Percentiles rank a stretch among this genome's conserved stretches.
Evolutionary conservation across 495 filamentous ascomycete species (phyloP).

Genomic region (Clavariopsis aquatica): DNA sequence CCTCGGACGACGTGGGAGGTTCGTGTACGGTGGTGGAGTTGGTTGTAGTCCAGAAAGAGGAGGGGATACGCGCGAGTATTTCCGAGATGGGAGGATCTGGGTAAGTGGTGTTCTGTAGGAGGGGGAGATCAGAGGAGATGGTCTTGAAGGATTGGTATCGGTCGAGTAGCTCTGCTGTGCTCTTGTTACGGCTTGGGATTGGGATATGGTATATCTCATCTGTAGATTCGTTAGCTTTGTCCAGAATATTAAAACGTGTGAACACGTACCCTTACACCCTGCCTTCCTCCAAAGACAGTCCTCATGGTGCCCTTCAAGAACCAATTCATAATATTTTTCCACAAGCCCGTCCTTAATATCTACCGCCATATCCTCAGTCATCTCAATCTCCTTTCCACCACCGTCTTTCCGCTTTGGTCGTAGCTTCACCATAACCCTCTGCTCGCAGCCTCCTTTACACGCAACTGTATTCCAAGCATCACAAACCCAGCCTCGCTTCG

Average conservation of each 20-base stretch:
- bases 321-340: conserved; percentile 69
- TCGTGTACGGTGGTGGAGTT: conserved; percentile 35
- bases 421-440: conserved; percentile 77
- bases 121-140: conserved; percentile 31
- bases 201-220: conserved; percentile 48
- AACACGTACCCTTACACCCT: conserved; percentile 73
- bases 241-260: neutral
- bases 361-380: conserved; percentile 61
- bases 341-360: conserved; percentile 64
- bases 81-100: conserved; percentile 11
- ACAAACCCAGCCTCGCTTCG: conserved; percentile 90
- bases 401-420: conserved; percentile 32
- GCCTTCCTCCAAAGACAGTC: conserved; percentile 82
- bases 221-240: conserved; percentile 1
- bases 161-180: conserved; percentile 39
- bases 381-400: conserved; percentile 58
- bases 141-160: conserved; percentile 41
- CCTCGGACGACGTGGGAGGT: conserved; percentile 45
- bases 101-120: conserved; percentile 26
- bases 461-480: conserved; percentile 76
- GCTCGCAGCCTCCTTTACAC: conserved; percentile 77
- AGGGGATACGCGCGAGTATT: conserved; percentile 20
- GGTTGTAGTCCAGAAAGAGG: conserved; percentile 23
- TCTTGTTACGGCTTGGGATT: conserved; percentile 38
- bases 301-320: conserved; percentile 76